Percentiles rank a stretch among this genome's conserved stretches.
These are phyloP conservation scores for Leishmania turanica DNA, from an alignment of 208 protist genomes.

Conservation along the genomic window DNA sequence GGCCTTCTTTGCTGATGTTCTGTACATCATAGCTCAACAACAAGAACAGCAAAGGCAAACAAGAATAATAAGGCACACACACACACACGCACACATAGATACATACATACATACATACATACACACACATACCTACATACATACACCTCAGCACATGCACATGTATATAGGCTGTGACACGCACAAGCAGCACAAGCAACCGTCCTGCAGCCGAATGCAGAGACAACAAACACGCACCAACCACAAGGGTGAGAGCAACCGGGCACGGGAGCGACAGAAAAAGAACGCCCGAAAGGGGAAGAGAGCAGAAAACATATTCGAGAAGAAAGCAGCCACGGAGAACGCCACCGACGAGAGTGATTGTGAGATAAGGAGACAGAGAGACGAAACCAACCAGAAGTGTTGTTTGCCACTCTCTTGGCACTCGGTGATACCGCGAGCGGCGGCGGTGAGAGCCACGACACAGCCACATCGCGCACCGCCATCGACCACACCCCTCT, in stretches of 20 bases:
- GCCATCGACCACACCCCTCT: neutral
- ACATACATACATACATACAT: neutral
- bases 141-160: neutral
- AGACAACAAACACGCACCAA: neutral
- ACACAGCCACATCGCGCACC: neutral
- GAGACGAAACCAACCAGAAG: neutral
- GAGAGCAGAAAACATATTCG: neutral
- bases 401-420: neutral
- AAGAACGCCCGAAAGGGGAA: neutral
- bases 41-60: neutral
- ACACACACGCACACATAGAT: neutral
- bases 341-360: neutral
- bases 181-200: too few relatives aligned
- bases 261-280: neutral
- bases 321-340: neutral
- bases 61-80: neutral
- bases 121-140: neutral
- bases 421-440: neutral
- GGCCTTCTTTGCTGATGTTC: neutral
- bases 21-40: neutral
- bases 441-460: neutral
- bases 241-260: neutral
- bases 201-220: neutral
- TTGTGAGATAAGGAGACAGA: neutral
- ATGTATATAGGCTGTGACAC: neutral